Conservation (phyloP, 2,329 filamentous ascomycete species). For the Fusarium duplospermum region DNA sequence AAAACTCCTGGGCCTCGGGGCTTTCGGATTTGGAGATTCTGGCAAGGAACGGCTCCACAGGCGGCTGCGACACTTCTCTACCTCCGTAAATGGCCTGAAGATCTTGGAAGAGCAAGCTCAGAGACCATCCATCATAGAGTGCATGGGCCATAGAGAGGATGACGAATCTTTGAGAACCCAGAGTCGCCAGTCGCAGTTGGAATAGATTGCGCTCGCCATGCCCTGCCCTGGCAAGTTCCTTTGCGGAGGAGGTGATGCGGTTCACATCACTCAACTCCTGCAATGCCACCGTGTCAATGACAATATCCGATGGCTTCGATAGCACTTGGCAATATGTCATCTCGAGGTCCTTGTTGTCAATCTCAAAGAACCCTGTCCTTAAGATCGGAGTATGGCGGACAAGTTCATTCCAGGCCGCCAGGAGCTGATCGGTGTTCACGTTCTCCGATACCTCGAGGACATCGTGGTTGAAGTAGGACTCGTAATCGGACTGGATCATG, state of each 20-base stretch:
- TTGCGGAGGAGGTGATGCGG: constrained; percentile 52
- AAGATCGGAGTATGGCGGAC: constrained; percentile 75
- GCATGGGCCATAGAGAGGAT: constrained; percentile 85
- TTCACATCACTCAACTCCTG: constrained; percentile 49
- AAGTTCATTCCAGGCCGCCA: constrained; percentile 71
- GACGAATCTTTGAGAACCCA: constrained; percentile 54
- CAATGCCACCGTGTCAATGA: constrained; percentile 41
- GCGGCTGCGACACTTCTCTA: constrained; percentile 54
- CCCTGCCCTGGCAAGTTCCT: constrained; percentile 49
- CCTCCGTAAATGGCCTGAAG: constrained; percentile 73
- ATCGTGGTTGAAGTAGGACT: constrained; percentile 88
- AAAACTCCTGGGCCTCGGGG: constrained; percentile 65
- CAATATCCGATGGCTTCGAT: constrained; percentile 37
- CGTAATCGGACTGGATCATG: constrained; percentile 80
- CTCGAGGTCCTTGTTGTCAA: constrained; percentile 70
- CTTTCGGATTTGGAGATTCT: constrained; percentile 35
- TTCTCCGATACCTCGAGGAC: constrained; percentile 69
- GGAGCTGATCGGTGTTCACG: constrained; percentile 68
- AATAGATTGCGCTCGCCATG: constrained; percentile 57
- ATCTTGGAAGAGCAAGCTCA: constrained; percentile 78
- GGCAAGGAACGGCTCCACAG: constrained; percentile 64
- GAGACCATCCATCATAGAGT: constrained; percentile 89
- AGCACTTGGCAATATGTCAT: constrained; percentile 64
- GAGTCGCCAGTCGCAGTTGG: constrained; percentile 59
- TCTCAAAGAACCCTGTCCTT: constrained; percentile 76